These are phyloP conservation scores for Ophiocordyceps robertsii DNA, from an alignment of 2,329 filamentous ascomycete species.

Conservation along the genomic window DNA sequence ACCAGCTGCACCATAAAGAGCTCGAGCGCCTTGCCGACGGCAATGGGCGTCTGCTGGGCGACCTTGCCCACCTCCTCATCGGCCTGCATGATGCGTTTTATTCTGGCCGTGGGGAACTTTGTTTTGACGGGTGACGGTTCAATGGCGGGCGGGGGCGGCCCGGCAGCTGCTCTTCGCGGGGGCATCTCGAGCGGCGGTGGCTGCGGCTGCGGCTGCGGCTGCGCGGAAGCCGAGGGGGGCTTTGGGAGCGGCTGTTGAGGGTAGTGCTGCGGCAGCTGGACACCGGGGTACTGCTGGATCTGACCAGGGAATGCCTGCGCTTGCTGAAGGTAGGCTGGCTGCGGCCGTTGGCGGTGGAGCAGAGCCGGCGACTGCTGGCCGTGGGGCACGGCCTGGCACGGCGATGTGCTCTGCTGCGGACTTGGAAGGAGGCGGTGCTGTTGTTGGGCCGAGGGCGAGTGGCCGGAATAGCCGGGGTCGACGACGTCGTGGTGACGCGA, in stretches of 20 bases:
- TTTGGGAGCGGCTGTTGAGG: background rate
- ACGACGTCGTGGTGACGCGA: slow-evolving; percentile 11
- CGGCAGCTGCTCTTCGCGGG: slow-evolving; percentile 15
- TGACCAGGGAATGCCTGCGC: background rate
- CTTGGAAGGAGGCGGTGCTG: slow-evolving; percentile 10
- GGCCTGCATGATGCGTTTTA: slow-evolving; percentile 99
- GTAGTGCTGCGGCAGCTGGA: slow-evolving; percentile 2
- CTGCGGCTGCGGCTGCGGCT: background rate
- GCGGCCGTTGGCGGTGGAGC: slow-evolving; percentile 2
- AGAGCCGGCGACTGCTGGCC: slow-evolving; percentile 5
- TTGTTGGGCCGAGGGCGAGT: slow-evolving; percentile 8
- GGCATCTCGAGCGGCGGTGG: slow-evolving; percentile 19
- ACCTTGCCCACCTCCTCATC: slow-evolving; percentile 98
- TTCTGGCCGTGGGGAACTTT: slow-evolving; percentile 91
- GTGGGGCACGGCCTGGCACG: slow-evolving; percentile 6
- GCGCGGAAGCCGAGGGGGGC: background rate
- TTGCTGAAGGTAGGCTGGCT: background rate
- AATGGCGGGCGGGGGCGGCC: slow-evolving; percentile 25
- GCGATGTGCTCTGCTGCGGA: slow-evolving; percentile 4
- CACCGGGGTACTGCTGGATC: background rate
- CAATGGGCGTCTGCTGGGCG: slow-evolving; percentile 91
- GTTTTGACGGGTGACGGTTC: slow-evolving; percentile 69
- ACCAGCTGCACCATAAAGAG: slow-evolving; percentile 96
- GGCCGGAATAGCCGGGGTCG: slow-evolving; percentile 10
- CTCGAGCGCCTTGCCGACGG: slow-evolving; percentile 89